Conservation (phyloP, 208 protist species). For the Vickermania ingenoplastis region DNA sequence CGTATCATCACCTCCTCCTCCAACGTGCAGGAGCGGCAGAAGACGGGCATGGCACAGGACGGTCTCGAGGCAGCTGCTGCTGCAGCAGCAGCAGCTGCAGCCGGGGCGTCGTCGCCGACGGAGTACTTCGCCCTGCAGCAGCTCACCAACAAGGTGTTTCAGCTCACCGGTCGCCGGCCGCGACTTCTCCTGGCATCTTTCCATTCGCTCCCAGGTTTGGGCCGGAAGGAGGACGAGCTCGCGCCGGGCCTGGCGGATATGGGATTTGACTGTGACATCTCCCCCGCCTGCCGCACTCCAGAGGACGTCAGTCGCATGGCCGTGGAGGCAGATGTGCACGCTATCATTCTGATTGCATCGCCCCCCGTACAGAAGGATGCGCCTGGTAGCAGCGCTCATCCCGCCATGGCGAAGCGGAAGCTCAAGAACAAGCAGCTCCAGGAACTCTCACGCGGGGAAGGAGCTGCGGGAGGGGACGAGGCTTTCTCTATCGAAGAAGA, state of each 20-base stretch:
- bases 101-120: background rate
- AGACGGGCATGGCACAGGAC: background rate
- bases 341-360: background rate
- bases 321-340: constrained; percentile 94
- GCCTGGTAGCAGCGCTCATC: background rate
- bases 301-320: constrained; percentile 73
- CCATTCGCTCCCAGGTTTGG: background rate
- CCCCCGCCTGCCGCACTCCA: constrained; percentile 86
- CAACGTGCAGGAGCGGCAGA: no score
- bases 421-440: background rate
- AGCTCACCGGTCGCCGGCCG: background rate
- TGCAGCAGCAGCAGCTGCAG: background rate
- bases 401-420: background rate
- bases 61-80: no score
- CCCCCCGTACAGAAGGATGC: background rate
- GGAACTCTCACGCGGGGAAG: no score
- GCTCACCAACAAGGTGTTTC: background rate
- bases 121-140: background rate
- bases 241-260: constrained; percentile 93
- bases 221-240: constrained; percentile 16
- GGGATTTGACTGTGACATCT: constrained; percentile 95
- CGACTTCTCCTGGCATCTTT: background rate
- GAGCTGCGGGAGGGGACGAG: no score
- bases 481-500: background rate
- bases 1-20: background rate